Percentiles rank a stretch among this genome's conserved stretches.
These are phyloP conservation scores for Hypoxylon crocopeplum DNA, from an alignment of 495 filamentous ascomycete species.

Conservation along the genomic window DNA sequence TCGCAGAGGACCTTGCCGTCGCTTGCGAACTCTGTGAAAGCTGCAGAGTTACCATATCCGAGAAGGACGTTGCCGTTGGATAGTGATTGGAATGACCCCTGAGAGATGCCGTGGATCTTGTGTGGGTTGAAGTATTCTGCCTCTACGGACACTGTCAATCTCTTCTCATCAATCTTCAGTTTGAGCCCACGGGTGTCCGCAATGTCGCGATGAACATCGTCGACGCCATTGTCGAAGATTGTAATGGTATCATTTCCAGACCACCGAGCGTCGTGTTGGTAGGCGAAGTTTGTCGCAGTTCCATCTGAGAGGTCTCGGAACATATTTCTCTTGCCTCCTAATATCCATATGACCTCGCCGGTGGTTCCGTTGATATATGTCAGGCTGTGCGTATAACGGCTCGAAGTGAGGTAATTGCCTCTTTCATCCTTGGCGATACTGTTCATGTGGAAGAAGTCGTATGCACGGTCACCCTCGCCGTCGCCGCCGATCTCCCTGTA, in stretches of 20 bases:
- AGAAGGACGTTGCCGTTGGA: slow-evolving; percentile 62
- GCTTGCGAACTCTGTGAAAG: slow-evolving; percentile 62
- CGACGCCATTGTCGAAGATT: slow-evolving; percentile 45
- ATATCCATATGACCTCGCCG: slow-evolving; percentile 63
- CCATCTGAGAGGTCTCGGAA: slow-evolving; percentile 44
- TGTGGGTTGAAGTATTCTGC: slow-evolving; percentile 45
- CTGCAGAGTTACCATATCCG: slow-evolving; percentile 65
- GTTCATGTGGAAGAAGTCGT: slow-evolving; percentile 72
- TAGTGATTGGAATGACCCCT: slow-evolving; percentile 66
- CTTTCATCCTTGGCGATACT: slow-evolving; percentile 63
- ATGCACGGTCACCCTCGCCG: slow-evolving; percentile 45
- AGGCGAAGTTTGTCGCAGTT: slow-evolving; percentile 55
- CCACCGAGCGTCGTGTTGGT: slow-evolving; percentile 69
- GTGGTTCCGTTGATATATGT: slow-evolving; percentile 66
- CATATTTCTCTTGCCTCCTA: slow-evolving; percentile 59
- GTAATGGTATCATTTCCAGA: slow-evolving; percentile 49
- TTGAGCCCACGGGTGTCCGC: slow-evolving; percentile 55
- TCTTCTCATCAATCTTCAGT: slow-evolving; percentile 50
- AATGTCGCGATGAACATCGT: slow-evolving; percentile 45
- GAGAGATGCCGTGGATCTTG: slow-evolving; percentile 60
- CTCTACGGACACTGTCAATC: slow-evolving; percentile 51
- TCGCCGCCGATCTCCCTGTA: slow-evolving; percentile 28
- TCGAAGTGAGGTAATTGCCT: slow-evolving; percentile 66
- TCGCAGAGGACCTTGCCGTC: slow-evolving; percentile 61
- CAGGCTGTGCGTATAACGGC: slow-evolving; percentile 62